Base-by-base conservation (phyloP, 768 basidiomycete genomes). In the Lentinula lateritia region DNA sequence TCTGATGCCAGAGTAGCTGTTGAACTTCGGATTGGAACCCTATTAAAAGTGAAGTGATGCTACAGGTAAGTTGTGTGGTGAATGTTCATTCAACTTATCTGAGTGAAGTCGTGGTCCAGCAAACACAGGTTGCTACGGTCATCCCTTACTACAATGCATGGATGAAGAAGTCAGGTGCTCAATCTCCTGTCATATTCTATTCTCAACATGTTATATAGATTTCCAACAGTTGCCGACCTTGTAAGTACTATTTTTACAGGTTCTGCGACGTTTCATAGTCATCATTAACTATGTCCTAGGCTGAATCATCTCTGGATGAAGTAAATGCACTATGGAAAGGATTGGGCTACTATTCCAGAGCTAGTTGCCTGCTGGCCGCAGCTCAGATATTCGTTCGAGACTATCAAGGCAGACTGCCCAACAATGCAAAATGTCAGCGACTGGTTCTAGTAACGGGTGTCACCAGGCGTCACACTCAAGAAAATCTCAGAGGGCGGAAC, bases 251-350 rank as follows among this genome's bases (percentile, higher is more conserved):
- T 12, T 20, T 23, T 9, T 62, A 54, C 65, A 60, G 41, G 61
- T 61, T 32, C 59, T 66, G 61, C 60, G 56, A 42, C 48, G 15
- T 38, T 61, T 63, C 9, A 53, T 28, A 12, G 32, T 23, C n/a
- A 36, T 18, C 13, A 39, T 23, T 58, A 62, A 38, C 12, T 52
- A 42, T 58, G 36, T 61, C 15, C 61, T 63, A 87, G 85, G 90
- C 92, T 9, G 71, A 73, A 45, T 84, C 90, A 16, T 82, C 85
- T 63, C 83, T 92, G 63, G 93, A 98, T 67, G 83, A 89, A 20
- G 93, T 97, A 61, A 95, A 98, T 70, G 75, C 84, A 1, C 75
- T 92, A 8, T 98, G 95, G 95, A 93, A 93, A 70, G 94, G 93
- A 16, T 78, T 95, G 2, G 93, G 94, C 6, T 95, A 95, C 73